These are phyloP conservation scores for Kuraishia piskuri DNA, from an alignment of 805 yeast species.

Conservation along the genomic window DNA sequence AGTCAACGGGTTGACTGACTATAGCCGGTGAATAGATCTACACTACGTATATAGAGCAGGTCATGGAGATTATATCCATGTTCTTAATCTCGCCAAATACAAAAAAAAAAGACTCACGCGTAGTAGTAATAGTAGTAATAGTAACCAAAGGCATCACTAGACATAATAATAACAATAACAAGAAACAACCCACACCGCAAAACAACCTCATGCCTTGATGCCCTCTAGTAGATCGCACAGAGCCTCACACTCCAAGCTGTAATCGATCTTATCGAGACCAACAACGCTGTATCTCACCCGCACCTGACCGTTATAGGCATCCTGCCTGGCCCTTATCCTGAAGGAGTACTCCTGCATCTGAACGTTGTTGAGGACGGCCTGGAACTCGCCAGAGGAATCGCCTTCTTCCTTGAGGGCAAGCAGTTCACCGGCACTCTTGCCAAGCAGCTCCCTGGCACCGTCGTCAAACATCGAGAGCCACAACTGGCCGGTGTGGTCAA, in stretches of 20 bases:
- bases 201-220: slow-evolving; percentile 14
- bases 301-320: slow-evolving; percentile 70
- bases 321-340: slow-evolving; percentile 75
- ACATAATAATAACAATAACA: slow-evolving; percentile 9
- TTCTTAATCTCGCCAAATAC: no score
- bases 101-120: slow-evolving; percentile 1
- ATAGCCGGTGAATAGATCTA: slow-evolving; percentile 8
- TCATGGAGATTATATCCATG: no score
- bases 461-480: slow-evolving; percentile 88
- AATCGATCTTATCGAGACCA: slow-evolving; percentile 44
- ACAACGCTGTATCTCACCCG: slow-evolving; percentile 70
- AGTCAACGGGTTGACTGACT: slow-evolving; percentile 46
- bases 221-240: slow-evolving; percentile 39
- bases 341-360: slow-evolving; percentile 67
- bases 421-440: slow-evolving; percentile 55
- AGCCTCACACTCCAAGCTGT: slow-evolving; percentile 48
- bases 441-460: slow-evolving; percentile 60
- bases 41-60: no score
- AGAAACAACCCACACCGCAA: not conserved
- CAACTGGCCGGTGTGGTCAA: slow-evolving; percentile 74
- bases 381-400: slow-evolving; percentile 32
- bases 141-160: not conserved
- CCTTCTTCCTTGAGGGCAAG: slow-evolving; percentile 33
- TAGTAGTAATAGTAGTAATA: slow-evolving; percentile 1
- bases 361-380: slow-evolving; percentile 26